Evolutionary conservation across 2,329 filamentous ascomycete genomes (phyloP), one percentile per base, ranked within the genome.

Genomic region (Boeremia exigua): DNA sequence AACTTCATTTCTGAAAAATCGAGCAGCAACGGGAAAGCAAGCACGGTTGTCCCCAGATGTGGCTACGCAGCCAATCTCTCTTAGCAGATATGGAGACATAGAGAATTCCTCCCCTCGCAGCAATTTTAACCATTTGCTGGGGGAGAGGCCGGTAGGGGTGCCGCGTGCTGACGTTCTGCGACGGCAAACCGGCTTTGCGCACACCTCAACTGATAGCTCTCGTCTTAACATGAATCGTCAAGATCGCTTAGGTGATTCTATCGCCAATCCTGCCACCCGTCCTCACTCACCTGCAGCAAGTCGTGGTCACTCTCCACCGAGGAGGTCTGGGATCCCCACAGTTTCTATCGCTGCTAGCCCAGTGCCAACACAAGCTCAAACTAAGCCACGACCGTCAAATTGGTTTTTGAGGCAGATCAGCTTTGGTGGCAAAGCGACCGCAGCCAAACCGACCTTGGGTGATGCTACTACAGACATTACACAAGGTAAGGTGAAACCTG

Each of bases 381-480:
- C 42, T 4, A 66, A 61, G 32, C 61, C 47, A 32, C 57, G 68
- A 27, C 70, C 72, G 17, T 64, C 65, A 3, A 67, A 70, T 23
- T 75, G 73, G 73, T 73, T 75, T 28, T 58, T 75, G 9, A 60
- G 73, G 39, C 73, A 77, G 30, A 75, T 78, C 25, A 78, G 75
- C 55, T 76, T 76, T 48, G 73, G 70, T n/a, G 73, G 70, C 6
- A 70, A 67, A 33, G 63, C 63, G 40, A 56, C 61, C 5, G 54
- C 69, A 14, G 59, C 68, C 8, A 72, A 75, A 54, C 55, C 68
- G 6, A 74, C 68, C 2, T 61, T 67, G 7, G 66, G 65, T 27
- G 63, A 66, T 37, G 68, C 71, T 10, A 73, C 71, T 12, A 70
- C 70, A 32, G 69, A 74, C 17, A 68, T 75, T 19, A 70, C 66